These are phyloP conservation scores for Heritiera fomes DNA, from an alignment of 345 rosid genomes.

Conservation along the genomic window DNA sequence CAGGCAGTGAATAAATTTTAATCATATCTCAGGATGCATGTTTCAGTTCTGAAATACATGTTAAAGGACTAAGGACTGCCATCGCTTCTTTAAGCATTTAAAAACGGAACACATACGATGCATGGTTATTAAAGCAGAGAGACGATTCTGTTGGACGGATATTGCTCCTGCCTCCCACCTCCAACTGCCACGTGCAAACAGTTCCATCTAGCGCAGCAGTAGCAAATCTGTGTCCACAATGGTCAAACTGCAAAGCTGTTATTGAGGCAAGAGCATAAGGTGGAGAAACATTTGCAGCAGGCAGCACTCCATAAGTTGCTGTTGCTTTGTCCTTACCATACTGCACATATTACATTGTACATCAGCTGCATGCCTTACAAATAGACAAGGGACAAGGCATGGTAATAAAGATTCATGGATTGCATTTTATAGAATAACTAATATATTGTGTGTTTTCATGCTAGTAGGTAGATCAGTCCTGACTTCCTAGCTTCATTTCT, in stretches of 20 bases:
- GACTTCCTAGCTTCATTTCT: not conserved
- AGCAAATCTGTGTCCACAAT: constrained; percentile 86
- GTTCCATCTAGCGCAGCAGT: constrained; percentile 91
- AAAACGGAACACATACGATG: constrained; percentile 59
- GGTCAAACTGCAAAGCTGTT: constrained; percentile 81
- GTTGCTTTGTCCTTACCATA: constrained; percentile 77
- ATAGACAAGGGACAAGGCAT: not conserved
- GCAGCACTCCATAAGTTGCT: constrained; percentile 91
- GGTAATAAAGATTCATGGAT: constrained; percentile 14
- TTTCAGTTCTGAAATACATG: constrained; percentile 2
- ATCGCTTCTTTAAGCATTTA: constrained; percentile 7
- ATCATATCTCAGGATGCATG: not conserved
- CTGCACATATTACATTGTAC: constrained; percentile 47
- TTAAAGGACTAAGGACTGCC: constrained; percentile 13
- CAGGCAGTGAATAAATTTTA: not conserved
- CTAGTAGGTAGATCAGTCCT: not conserved
- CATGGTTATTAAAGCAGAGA: constrained; percentile 81
- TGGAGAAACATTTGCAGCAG: constrained; percentile 83
- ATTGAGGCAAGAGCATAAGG: constrained; percentile 89
- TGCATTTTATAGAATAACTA: constrained; percentile 12
- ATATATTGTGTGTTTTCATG: not conserved
- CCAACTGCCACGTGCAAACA: constrained; percentile 89
- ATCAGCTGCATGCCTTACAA: constrained; percentile 26
- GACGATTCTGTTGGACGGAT: constrained; percentile 80
- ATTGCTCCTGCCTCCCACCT: constrained; percentile 92